Evolutionary conservation across 139 green algal genomes (phyloP).

Genomic region (Coccomyxa sp.): DNA sequence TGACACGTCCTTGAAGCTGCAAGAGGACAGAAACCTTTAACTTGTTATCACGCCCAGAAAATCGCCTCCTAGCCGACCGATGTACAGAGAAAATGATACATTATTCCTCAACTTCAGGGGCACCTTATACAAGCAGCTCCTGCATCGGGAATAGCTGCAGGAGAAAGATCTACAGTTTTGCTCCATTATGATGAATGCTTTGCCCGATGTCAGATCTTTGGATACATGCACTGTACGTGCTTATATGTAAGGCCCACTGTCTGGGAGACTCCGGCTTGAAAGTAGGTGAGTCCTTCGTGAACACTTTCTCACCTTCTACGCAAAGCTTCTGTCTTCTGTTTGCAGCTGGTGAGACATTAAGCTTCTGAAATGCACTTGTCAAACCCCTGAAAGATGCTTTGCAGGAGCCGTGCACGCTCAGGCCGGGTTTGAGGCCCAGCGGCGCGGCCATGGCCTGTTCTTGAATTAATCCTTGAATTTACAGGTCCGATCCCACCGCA

Average conservation of each 20-base stretch:
- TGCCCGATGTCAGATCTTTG: no score
- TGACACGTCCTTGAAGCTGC: slow-evolving; percentile 63
- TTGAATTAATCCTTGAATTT: no score
- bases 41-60: not conserved
- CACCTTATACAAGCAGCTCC: no score
- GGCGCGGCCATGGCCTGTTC: not conserved
- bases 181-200: not conserved
- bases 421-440: not conserved
- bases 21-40: not conserved
- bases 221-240: no score
- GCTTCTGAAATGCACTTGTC: not conserved
- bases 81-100: no score
- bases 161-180: not conserved
- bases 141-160: no score
- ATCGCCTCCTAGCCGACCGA: not conserved
- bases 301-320: not conserved
- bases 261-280: not conserved
- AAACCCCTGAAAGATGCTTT: not conserved
- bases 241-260: no score
- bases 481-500: no score
- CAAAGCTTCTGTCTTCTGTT: not conserved
- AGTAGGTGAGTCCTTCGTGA: not conserved
- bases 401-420: not conserved
- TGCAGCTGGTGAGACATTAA: not conserved
- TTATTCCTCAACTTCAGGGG: no score